Conservation (phyloP, 345 rosid genomes). For the Euphorbia tirucalli region DNA sequence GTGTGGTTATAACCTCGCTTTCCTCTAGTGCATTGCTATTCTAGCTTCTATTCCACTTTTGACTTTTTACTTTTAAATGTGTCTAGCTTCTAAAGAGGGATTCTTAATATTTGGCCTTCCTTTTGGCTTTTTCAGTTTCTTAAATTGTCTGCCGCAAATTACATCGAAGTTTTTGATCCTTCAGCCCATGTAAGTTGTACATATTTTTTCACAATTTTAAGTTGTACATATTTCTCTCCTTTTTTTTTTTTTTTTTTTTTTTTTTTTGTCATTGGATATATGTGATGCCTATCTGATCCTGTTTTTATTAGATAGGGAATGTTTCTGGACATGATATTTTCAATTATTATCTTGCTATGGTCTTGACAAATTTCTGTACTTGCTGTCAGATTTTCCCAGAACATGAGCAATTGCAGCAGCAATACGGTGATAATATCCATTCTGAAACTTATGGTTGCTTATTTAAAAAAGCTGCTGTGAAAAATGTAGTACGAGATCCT, state of each 20-base stretch:
- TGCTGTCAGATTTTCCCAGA: slow-evolving; percentile 60
- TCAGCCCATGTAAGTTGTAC: slow-evolving; percentile 63
- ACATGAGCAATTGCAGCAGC: slow-evolving; percentile 68
- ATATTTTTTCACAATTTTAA: neutral
- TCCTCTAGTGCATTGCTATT: neutral
- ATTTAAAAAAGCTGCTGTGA: slow-evolving; percentile 41
- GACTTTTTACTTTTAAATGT: neutral
- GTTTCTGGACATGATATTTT: neutral
- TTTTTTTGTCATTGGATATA: slow-evolving; percentile 10
- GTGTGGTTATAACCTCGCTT: neutral
- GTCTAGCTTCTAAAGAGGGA: neutral
- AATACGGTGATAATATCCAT: slow-evolving; percentile 48
- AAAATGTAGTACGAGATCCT: slow-evolving; percentile 72
- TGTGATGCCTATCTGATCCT: slow-evolving; percentile 9
- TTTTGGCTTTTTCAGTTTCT: slow-evolving; percentile 65
- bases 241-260: no score
- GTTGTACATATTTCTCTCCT: neutral
- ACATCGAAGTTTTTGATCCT: slow-evolving; percentile 68
- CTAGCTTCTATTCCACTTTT: slow-evolving; percentile 2
- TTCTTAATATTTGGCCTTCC: slow-evolving; percentile 3
- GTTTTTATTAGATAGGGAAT: slow-evolving; percentile 17
- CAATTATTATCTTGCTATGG: neutral
- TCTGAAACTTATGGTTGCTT: slow-evolving; percentile 44
- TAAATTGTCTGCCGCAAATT: slow-evolving; percentile 66
- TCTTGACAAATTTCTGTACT: slow-evolving; percentile 20